phyloP scores from a whole-genome alignment of 1,139 yeast species.

The Pichiaceae sp. region DNA sequence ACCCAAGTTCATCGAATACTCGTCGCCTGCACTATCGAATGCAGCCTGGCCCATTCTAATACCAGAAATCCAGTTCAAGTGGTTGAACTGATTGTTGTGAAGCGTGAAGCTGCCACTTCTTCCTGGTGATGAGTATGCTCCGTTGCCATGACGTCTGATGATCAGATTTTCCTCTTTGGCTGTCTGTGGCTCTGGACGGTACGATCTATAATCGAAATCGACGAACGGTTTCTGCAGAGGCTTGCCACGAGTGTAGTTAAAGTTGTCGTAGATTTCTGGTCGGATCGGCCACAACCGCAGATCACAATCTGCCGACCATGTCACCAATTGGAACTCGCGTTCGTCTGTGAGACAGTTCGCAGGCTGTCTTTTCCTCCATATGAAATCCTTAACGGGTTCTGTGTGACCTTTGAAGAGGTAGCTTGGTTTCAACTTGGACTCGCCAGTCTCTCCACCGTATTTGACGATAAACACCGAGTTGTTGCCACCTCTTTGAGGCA shows the following conservation, averaged over 20 bases:
- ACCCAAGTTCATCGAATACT: constrained; percentile 63
- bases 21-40: constrained; percentile 20
- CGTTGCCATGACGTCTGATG: constrained; percentile 13
- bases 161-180: constrained; percentile 16
- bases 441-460: constrained; percentile 31
- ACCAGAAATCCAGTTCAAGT: constrained; percentile 90
- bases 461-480: constrained; percentile 66
- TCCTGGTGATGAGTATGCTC: background rate
- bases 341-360: constrained; percentile 41
- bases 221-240: constrained; percentile 27
- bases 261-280: constrained; percentile 48
- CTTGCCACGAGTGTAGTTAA: constrained; percentile 35
- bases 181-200: constrained; percentile 37
- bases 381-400: constrained; percentile 77
- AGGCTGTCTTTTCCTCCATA: constrained; percentile 65
- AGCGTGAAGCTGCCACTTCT: constrained; percentile 20
- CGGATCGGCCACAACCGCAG: constrained; percentile 74
- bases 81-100: constrained; percentile 33
- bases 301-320: constrained; percentile 91
- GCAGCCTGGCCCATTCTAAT: constrained; percentile 59
- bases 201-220: constrained; percentile 41
- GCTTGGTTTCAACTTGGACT: constrained; percentile 43
- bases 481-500: constrained; percentile 85
- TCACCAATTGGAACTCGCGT: constrained; percentile 79
- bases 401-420: constrained; percentile 71